Conservation (phyloP, 163 green algal species). For the Chlamydomonas reinhardtii region DNA sequence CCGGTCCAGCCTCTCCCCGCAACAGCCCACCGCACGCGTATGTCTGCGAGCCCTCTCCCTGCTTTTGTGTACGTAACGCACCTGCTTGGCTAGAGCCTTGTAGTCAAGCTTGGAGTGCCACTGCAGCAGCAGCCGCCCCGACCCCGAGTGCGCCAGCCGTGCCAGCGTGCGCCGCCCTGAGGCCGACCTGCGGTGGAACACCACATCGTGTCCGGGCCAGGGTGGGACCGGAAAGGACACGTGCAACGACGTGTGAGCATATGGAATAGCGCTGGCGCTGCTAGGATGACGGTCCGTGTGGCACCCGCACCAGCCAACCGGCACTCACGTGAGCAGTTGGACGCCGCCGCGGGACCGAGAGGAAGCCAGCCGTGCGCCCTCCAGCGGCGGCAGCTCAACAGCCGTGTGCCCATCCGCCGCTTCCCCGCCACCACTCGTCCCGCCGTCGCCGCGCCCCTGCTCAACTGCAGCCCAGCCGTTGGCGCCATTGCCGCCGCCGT, state of each 20-base stretch:
- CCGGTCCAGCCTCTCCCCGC: no score
- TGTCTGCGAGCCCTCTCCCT: no score
- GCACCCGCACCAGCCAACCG: no score
- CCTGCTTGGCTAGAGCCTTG: neutral
- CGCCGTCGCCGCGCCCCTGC: no score
- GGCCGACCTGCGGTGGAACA: neutral
- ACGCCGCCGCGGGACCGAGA: neutral
- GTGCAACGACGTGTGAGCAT: no score
- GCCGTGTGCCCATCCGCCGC: neutral
- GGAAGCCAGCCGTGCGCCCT: neutral
- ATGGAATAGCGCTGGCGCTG: no score
- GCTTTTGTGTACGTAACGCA: no score
- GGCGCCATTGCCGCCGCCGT: neutral
- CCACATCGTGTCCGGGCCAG: neutral
- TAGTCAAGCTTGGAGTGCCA: constrained; percentile 7
- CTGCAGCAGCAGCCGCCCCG: neutral
- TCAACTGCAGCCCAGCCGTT: no score
- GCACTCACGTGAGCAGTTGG: neutral
- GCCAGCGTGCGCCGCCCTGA: neutral
- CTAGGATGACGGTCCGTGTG: no score
- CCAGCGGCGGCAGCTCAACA: neutral
- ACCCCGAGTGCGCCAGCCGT: neutral
- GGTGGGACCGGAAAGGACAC: no score
- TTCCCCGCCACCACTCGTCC: no score
- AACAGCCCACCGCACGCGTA: no score